phyloP scores from a whole-genome alignment of 495 filamentous ascomycete genomes.

The Neurospora sp. region DNA sequence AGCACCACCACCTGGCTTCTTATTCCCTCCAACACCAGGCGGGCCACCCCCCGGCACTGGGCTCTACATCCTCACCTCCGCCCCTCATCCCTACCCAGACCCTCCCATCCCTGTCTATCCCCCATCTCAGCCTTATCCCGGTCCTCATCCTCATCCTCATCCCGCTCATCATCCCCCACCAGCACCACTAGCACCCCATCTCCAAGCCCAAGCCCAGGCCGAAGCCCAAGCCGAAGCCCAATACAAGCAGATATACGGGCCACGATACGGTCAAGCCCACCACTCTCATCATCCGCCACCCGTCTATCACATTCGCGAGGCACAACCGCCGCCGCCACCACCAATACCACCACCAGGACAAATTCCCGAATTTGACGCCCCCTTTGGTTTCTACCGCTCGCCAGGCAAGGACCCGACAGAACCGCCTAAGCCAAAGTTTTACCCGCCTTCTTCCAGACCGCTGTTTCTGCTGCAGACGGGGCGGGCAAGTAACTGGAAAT shows the following conservation, averaged over 20 bases:
- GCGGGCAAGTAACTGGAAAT: neutral
- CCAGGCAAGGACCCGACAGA: neutral
- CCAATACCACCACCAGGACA: neutral
- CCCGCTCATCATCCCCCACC: neutral
- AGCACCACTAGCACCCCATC: neutral
- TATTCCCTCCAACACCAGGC: neutral
- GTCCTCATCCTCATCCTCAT: neutral
- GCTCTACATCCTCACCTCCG: neutral
- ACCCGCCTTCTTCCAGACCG: neutral
- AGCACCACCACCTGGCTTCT: neutral
- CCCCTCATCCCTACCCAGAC: neutral
- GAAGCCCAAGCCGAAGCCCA: neutral
- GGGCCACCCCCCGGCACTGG: neutral
- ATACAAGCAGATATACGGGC: neutral
- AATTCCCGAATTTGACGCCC: neutral
- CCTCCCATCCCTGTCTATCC: neutral
- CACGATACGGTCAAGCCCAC: neutral
- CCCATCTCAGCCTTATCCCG: neutral
- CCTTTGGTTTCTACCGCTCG: neutral
- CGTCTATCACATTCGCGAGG: neutral
- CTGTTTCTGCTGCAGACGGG: neutral
- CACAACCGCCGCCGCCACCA: neutral
- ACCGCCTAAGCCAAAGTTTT: neutral
- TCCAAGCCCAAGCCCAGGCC: neutral
- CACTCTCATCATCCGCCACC: neutral